These are phyloP conservation scores for Phylloporus sp. DNA, from an alignment of 768 basidiomycete species.

Conservation along the genomic window DNA sequence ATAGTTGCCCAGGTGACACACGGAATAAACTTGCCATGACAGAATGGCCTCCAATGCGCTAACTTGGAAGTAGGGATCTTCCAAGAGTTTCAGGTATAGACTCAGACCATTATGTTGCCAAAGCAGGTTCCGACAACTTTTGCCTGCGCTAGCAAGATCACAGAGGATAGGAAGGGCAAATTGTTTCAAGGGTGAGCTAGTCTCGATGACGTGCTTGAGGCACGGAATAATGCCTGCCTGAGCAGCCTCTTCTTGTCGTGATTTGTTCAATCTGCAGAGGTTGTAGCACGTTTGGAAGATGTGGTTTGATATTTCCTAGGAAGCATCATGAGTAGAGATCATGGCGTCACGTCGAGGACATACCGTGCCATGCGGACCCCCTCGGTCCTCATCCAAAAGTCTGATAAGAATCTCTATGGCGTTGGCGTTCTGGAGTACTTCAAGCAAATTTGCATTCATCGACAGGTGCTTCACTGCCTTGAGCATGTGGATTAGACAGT, in stretches of 20 bases:
- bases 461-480: conserved; percentile 96
- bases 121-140: conserved; percentile 81
- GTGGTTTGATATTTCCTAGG: conserved; percentile 93
- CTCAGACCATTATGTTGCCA: conserved; percentile 93
- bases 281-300: conserved; percentile 98
- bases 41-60: conserved; percentile 87
- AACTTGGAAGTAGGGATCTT: conserved; percentile 89
- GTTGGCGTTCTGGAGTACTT: conserved; percentile 94
- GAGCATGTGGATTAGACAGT: conserved; percentile 82
- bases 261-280: conserved; percentile 91
- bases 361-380: conserved; percentile 78
- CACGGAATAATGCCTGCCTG: conserved; percentile 93
- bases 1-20: neutral
- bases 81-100: conserved; percentile 73
- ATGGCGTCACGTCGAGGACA: conserved; percentile 22
- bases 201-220: conserved; percentile 83
- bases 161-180: conserved; percentile 96
- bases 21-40: conserved; percentile 61
- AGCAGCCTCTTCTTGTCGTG: conserved; percentile 94
- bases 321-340: neutral
- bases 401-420: conserved; percentile 87
- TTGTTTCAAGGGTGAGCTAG: conserved; percentile 90
- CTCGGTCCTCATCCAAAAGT: conserved; percentile 76
- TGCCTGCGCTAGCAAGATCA: conserved; percentile 92
- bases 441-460: conserved; percentile 86